These are phyloP conservation scores for Arthrobotrys conoides DNA, from an alignment of 2,329 filamentous ascomycete genomes.

Conservation along the genomic window DNA sequence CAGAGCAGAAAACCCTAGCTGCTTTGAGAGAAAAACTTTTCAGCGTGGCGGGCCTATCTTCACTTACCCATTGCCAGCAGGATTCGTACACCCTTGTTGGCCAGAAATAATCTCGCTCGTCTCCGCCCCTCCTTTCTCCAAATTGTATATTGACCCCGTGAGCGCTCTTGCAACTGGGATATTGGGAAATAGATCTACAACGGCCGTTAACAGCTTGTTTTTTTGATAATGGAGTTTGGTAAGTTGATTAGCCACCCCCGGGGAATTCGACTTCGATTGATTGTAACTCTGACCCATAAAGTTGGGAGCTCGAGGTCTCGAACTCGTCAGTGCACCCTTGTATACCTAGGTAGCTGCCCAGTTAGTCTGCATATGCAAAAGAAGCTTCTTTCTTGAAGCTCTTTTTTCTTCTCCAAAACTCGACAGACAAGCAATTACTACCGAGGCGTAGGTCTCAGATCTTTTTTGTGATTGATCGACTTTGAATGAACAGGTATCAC, in stretches of 20 bases:
- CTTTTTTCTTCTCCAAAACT: not conserved
- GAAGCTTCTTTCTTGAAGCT: constrained; percentile 1
- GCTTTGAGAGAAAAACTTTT: constrained; percentile 30
- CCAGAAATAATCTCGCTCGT: not conserved
- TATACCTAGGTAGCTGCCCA: not conserved
- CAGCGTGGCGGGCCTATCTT: not conserved
- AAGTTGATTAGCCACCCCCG: not conserved
- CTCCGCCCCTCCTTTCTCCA: not conserved
- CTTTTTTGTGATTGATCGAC: constrained; percentile 32
- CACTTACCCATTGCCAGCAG: not conserved
- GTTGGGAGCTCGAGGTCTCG: constrained; percentile 25
- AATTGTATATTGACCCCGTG: constrained; percentile 30
- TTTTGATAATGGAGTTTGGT: constrained; percentile 29
- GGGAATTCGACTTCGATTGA: not conserved
- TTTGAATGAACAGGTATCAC: constrained; percentile 22
- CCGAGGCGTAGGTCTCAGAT: constrained; percentile 17
- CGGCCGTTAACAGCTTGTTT: constrained; percentile 25
- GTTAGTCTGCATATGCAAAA: constrained; percentile 7
- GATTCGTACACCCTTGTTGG: not conserved
- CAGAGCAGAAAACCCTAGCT: constrained; percentile 11
- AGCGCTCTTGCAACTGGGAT: constrained; percentile 25
- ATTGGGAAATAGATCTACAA: constrained; percentile 50
- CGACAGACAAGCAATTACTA: constrained; percentile 35
- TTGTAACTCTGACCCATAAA: constrained; percentile 7
- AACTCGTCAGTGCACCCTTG: constrained; percentile 11